Base-by-base conservation (phyloP, 768 basidiomycete genomes). In the Mycena vitilis region DNA sequence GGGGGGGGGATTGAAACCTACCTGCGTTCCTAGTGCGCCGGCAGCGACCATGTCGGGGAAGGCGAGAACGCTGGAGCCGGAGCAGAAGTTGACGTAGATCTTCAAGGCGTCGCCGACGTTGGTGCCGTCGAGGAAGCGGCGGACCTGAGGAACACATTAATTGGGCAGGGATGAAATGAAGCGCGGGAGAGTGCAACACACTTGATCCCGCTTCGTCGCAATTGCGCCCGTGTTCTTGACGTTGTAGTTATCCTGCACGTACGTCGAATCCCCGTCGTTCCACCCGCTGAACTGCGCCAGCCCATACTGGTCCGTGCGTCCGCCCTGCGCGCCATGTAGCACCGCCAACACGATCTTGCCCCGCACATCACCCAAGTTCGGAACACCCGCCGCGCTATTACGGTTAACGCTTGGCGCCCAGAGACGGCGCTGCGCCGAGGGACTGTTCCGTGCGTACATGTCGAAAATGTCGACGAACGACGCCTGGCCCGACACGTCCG, bases 181-280 rank as follows among this genome's bases (percentile, higher is more conserved):
- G 47, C n/a, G 48, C 25, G 40, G 30, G 20, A n/a, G 22, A 37
- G n/a, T 20, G 12, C 18, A 9, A 60, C 62, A 36, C 42, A 69
- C 68, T 52, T 70, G 69, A 34, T 70, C 69, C 18, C 69, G 60
- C 60, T 70, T 70, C 10, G 69, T 70, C 23, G 69, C 69, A 36
- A 70, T 70, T 15, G 69, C 65, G 7, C 57, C 57, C 12, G 51
- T 51, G 16, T 70, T 66, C n/a, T 44, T 44, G 4, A 70, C 69
- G 36, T 66, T 63, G 23, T 70, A 70, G 44, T 66, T 67, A 45
- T 70, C 69, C 65, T 70, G 69, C 54, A 70, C 69, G 18, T n/a
- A 70, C 48, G 38, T 7, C 16, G 65, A 66, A 38, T 67, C n/a
- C 16, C 69, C 69, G n/a, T 66, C 65, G 52, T 66, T 66, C 69